These are phyloP conservation scores for Talinum fruticosum DNA, from an alignment of 148 eudicot species.

Conservation along the genomic window DNA sequence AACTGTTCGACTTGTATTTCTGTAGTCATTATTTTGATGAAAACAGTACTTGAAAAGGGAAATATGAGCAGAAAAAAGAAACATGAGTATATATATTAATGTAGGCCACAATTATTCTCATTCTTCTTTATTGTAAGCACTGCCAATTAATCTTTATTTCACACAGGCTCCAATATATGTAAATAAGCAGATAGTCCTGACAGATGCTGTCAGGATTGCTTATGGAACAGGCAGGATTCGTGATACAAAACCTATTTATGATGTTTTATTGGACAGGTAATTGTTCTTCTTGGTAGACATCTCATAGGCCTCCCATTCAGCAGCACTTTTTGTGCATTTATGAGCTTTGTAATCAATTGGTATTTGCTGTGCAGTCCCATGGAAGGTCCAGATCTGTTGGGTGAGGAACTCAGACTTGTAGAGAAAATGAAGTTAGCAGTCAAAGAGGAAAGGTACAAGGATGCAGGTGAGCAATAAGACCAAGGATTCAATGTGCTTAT, in stretches of 20 bases:
- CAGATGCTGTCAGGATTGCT: constrained; percentile 59
- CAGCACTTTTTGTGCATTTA: background rate
- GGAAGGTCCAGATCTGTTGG: constrained; percentile 61
- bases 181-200: constrained; percentile 56
- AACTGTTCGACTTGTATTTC: background rate
- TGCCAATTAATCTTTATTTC: background rate
- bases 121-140: background rate
- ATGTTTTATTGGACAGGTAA: constrained; percentile 71
- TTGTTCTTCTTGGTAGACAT: background rate
- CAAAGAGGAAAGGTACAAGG: constrained; percentile 67
- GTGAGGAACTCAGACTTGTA: constrained; percentile 55
- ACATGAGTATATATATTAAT: background rate
- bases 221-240: constrained; percentile 42
- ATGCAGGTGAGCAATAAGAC: constrained; percentile 54
- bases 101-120: background rate
- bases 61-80: background rate
- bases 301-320: background rate
- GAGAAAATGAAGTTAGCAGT: constrained; percentile 57
- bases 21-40: background rate
- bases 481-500: background rate
- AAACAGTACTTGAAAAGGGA: background rate
- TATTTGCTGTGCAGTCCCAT: constrained; percentile 46
- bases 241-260: constrained; percentile 49
- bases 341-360: constrained; percentile 9
- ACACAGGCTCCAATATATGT: constrained; percentile 69